Evolutionary conservation across 75 land plant genomes (phyloP).

Genomic region (Ceratopteris richardii): DNA sequence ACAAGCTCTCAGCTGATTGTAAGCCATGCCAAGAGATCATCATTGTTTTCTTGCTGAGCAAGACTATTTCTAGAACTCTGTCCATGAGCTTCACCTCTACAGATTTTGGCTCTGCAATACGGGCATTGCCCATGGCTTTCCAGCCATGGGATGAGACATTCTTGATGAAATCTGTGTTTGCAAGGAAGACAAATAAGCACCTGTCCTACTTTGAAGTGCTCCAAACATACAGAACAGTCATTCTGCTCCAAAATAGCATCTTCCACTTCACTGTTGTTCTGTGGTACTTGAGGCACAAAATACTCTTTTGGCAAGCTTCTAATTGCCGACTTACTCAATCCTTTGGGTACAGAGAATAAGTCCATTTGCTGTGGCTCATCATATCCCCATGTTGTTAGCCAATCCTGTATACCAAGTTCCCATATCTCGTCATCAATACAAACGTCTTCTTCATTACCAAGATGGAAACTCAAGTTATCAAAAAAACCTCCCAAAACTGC

Average conservation of each 20-base stretch:
- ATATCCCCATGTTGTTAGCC: slow-evolving; percentile 15
- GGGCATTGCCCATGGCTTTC: slow-evolving; percentile 66
- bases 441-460: slow-evolving; percentile 16
- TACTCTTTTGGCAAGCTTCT: slow-evolving; percentile 30
- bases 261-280: background rate
- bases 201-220: slow-evolving; percentile 44
- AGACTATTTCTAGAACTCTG: too few species aligned
- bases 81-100: background rate
- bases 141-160: slow-evolving; percentile 65
- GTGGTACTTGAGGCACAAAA: slow-evolving; percentile 14
- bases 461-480: slow-evolving; percentile 7
- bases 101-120: slow-evolving; percentile 45
- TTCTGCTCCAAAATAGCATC: slow-evolving; percentile 5
- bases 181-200: slow-evolving; percentile 47
- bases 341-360: background rate
- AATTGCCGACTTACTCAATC: slow-evolving; percentile 45
- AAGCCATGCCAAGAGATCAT: too few species aligned
- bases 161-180: slow-evolving; percentile 57
- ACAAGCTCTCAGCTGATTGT: too few species aligned
- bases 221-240: slow-evolving; percentile 73
- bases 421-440: slow-evolving; percentile 23
- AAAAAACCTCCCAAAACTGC: background rate
- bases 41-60: too few species aligned
- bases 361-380: background rate
- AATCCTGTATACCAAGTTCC: slow-evolving; percentile 13